Evolutionary conservation across 2,329 filamentous ascomycete species (phyloP), one percentile per base, ranked within the genome.

Genomic region (Remersonia thermophila): DNA sequence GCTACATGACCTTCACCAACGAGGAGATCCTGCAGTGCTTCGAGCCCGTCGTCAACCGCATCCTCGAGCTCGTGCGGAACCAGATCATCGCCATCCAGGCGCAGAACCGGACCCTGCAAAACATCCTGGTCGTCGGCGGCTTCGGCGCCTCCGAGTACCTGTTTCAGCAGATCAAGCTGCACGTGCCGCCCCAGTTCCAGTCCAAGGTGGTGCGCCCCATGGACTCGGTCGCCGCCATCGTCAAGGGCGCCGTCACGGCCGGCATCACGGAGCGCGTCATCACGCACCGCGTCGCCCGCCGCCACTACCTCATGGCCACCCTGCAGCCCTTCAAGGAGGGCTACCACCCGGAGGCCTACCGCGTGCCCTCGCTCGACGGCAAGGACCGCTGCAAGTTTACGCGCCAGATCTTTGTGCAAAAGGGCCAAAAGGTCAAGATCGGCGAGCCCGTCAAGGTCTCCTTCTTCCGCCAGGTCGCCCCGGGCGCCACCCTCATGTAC

Each of bases 1-100:
- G 91, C 34, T 96, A 95, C 67, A 98, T 98, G 91, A 96, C 89
- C 2, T 98, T 98, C 58, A 96, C 87, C 43, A 96, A 98, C 57
- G 91, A 96, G 63, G 91, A 98, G 62, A 96, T 98, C 51, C 69
- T 98, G 49, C 89, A 96, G 64, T 96, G 91, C 66, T 98, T 96
- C 58, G 89, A 96, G 67, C 91, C 91, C 10, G 91, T 98, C 8
- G 89, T 96, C 38, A 95, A 96, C 67, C 75, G 91, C 39, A 96
- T 98, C 56, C 65, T 96, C 50, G 91, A 96, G 61, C 73, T 96
- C 46, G 91, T 96, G 41, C 75, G 89, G 48, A 96, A 96, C 62
- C 91, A 98, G 62, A 96, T 98, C 59, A 95, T 96, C 52, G 91
- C 91, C 48, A 96, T 98, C 50, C 91, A 96, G 64, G 89, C 89